phyloP scores from a whole-genome alignment of 768 basidiomycete genomes.

The Mrakia frigida region DNA sequence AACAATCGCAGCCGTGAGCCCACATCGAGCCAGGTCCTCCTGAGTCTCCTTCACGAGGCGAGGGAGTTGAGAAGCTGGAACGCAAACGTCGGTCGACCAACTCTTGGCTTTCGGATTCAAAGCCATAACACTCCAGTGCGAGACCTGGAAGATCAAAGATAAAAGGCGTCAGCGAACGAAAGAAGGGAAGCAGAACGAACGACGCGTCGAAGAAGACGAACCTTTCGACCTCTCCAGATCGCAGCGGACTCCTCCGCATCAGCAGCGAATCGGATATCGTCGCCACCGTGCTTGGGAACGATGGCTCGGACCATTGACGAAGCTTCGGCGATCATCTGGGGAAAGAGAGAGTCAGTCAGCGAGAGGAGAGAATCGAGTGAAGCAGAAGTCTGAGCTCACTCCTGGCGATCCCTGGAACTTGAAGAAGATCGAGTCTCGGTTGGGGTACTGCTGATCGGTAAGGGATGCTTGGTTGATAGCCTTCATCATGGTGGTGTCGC shows the following conservation, averaged over 20 bases:
- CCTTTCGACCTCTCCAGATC: slow-evolving; percentile 31
- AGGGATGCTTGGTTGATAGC: slow-evolving; percentile 33
- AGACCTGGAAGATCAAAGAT: background rate
- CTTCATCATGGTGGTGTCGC: slow-evolving; percentile 33
- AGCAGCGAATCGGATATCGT: slow-evolving; percentile 17
- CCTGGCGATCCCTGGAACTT: slow-evolving; percentile 66
- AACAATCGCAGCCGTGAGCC: slow-evolving; percentile 52
- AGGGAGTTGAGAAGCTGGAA: slow-evolving; percentile 47
- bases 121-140: slow-evolving; percentile 30
- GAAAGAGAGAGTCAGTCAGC: background rate
- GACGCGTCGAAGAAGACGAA: background rate
- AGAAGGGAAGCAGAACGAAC: background rate
- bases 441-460: slow-evolving; percentile 52
- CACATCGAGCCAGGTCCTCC: slow-evolving; percentile 60
- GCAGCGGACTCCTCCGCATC: slow-evolving; percentile 23
- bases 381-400: background rate
- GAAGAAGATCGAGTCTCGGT: slow-evolving; percentile 78
- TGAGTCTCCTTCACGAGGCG: slow-evolving; percentile 61
- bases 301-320: slow-evolving; percentile 20
- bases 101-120: slow-evolving; percentile 15
- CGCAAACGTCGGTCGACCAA: slow-evolving; percentile 38
- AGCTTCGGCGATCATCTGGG: slow-evolving; percentile 30
- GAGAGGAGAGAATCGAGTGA: background rate
- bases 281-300: slow-evolving; percentile 26
- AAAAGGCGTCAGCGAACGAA: background rate